phyloP scores from a whole-genome alignment of 225 moss, liverwort and hornwort genomes.

The Thuidium tamariscinum region DNA sequence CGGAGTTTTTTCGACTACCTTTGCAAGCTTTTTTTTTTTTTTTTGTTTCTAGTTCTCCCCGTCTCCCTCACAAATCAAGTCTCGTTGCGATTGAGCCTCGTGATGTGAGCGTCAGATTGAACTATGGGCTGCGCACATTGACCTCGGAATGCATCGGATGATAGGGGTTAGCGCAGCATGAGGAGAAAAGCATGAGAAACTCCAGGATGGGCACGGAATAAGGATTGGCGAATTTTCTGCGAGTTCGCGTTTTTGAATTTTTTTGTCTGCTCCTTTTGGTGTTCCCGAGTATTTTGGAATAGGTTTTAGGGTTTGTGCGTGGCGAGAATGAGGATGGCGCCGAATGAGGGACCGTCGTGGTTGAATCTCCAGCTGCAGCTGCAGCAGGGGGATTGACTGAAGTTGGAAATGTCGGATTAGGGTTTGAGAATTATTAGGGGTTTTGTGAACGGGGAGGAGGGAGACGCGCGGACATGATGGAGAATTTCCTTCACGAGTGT shows the following conservation, averaged over 20 bases:
- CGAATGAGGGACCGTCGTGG: constrained; percentile 16
- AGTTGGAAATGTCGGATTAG: constrained; percentile 5
- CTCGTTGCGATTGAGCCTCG: background rate
- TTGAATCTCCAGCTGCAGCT: constrained; percentile 18
- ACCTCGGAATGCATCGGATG: background rate
- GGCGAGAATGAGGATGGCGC: background rate
- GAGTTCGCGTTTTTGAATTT: background rate
- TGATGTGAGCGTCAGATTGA: background rate
- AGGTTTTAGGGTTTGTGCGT: background rate
- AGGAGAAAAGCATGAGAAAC: background rate
- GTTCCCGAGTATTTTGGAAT: background rate
- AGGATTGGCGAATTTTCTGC: background rate
- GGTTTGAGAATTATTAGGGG: constrained; percentile 9
- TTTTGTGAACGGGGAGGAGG: background rate
- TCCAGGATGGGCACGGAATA: background rate
- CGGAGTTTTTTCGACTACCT: background rate
- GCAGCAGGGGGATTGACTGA: constrained; percentile 5
- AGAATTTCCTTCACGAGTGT: constrained; percentile 66
- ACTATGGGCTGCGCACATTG: background rate
- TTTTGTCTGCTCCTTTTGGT: background rate
- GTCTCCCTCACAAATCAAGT: background rate
- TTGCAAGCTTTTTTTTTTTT: background rate
- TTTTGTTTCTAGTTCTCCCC: background rate
- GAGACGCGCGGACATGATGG: constrained; percentile 27
- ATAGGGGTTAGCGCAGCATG: background rate